These are phyloP conservation scores for Geranium rotundifolium DNA, from an alignment of 345 rosid genomes.

Conservation along the genomic window DNA sequence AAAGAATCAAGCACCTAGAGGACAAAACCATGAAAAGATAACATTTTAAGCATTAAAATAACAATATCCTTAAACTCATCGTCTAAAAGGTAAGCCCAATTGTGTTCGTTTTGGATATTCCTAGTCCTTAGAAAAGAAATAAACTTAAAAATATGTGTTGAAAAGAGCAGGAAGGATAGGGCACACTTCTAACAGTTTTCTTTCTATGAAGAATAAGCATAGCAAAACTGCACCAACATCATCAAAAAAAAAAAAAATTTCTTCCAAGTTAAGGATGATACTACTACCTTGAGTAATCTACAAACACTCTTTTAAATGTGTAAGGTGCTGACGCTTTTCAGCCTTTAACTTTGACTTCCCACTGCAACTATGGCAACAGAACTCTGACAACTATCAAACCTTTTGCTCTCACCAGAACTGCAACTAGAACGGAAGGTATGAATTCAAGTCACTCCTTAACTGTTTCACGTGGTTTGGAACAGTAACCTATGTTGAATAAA, in stretches of 20 bases:
- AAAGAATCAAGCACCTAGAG: constrained; percentile 82
- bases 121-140: neutral
- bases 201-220: neutral
- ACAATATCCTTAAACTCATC: too few species aligned
- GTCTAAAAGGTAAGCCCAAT: neutral
- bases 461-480: too few species aligned
- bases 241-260: too few species aligned
- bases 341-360: neutral
- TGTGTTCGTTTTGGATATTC: neutral
- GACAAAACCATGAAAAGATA: constrained; percentile 1
- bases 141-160: neutral
- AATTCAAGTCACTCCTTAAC: too few species aligned
- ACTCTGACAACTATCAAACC: neutral
- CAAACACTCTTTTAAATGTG: neutral
- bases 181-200: neutral
- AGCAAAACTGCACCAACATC: neutral
- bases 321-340: neutral
- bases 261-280: neutral
- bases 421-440: too few species aligned
- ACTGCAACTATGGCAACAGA: neutral
- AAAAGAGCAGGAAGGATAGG: neutral
- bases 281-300: neutral
- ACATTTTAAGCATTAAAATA: neutral
- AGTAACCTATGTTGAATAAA: too few species aligned
- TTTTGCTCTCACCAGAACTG: too few species aligned